Base-by-base conservation (phyloP, 2,329 filamentous ascomycete genomes). In the Penicillium sp. region DNA sequence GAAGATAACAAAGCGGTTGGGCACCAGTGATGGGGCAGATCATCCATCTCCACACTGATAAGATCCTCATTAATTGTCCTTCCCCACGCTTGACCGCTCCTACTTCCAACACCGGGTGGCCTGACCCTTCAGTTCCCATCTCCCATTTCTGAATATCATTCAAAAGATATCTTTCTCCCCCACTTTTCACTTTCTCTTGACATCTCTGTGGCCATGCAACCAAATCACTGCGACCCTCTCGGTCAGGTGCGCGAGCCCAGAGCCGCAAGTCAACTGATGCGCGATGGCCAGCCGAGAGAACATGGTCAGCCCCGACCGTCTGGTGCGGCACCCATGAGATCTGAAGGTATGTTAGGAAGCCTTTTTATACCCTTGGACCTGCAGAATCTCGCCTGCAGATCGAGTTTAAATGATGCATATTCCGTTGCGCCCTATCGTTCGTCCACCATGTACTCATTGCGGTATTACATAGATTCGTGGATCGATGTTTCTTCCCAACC, bases 401-500 rank as follows among this genome's bases (percentile, higher is more conserved):
- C 52, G 53, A 60, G 45, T 51, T 33, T 19, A 49, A 39, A 31
- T 27, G 31, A 37, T 43, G 49, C 33, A 22, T 42, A n/a, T 48
- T 44, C 26, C n/a, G 14, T 39, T 50, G 14, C 26, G 16, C 33
- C 33, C 31, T 29, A 50, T 26, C 14, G 19, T 52, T 42, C 37
- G 26, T 49, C 42, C 24, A 51, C 26, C 58, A 76, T 78, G 73
- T 78, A 77, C 74, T 79, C 75, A 78, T 72, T 76, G 31, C 73
- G 68, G 46, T 74, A 76, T 67, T 78, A 77, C 56, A 64, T 80
- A 93, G 95, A 98, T 79, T 97, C 95, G 9, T 99, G 95, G 95
- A 87, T 98, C 66, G 93, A 99, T 74, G 87, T 99, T 59, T 86
- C 90, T 47, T 97, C 93, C 4, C 91, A 95, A 67, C 92, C 93